A percentile compares a stretch with the other conserved stretches of the same genome.
Conservation (phyloP, 1,139 yeast species). For the Kurtzmaniella quercitrusa region DNA sequence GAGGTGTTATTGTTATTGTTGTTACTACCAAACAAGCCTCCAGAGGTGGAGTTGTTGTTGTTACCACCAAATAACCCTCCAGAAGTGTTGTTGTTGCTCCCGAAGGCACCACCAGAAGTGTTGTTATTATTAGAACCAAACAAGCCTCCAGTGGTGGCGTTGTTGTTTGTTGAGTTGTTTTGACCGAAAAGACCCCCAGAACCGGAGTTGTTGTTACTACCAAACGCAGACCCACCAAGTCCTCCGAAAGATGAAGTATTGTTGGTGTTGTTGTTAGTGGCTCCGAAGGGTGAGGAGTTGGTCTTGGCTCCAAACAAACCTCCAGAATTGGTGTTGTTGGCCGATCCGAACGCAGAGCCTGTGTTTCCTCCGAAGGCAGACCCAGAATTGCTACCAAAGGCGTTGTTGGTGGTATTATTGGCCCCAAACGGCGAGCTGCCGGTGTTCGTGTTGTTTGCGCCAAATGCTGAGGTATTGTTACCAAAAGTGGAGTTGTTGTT, state of each 20-base stretch:
- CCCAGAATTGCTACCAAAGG: slow-evolving; percentile 12
- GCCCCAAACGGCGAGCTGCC: slow-evolving; percentile 8
- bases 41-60: slow-evolving; percentile 8
- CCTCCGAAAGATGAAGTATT: slow-evolving; percentile 8
- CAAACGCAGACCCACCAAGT: slow-evolving; percentile 11
- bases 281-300: slow-evolving; percentile 11
- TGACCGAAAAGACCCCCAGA: slow-evolving; percentile 17
- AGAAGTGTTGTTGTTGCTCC: slow-evolving; percentile 5
- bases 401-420: slow-evolving; percentile 6
- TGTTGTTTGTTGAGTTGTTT: slow-evolving; percentile 11
- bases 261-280: slow-evolving; percentile 11
- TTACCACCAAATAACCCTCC: slow-evolving; percentile 12
- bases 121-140: slow-evolving; percentile 14
- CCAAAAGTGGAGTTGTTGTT: slow-evolving; percentile 13
- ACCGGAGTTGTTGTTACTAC: slow-evolving; percentile 11
- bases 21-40: slow-evolving; percentile 8
- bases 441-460: slow-evolving; percentile 12
- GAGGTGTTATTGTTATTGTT: slow-evolving; percentile 17
- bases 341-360: slow-evolving; percentile 14
- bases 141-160: slow-evolving; percentile 15
- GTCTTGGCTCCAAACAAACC: slow-evolving; percentile 10
- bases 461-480: slow-evolving; percentile 14
- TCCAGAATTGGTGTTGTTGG: slow-evolving; percentile 11
- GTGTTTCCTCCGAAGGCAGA: slow-evolving; percentile 14
- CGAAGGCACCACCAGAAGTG: no score